Percentiles rank a stretch among this genome's conserved stretches.
phyloP scores from a whole-genome alignment of 2,329 filamentous ascomycete species.

The Neopestalotiopsis clavispora region DNA sequence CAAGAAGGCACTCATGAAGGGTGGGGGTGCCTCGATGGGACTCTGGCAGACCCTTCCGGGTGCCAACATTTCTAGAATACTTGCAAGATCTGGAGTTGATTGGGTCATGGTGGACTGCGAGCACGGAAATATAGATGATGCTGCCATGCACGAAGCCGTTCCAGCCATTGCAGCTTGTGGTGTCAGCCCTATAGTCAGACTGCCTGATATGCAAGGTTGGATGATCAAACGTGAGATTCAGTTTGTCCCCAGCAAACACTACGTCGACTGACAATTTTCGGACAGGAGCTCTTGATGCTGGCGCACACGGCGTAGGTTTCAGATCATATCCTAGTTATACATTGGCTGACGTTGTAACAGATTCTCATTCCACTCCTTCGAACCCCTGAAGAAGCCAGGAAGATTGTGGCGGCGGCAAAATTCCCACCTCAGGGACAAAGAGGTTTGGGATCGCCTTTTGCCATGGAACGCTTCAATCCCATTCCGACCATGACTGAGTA shows the following conservation, averaged over 20 bases:
- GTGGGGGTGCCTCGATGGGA: constrained; percentile 55
- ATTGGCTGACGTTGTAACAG: constrained; percentile 31
- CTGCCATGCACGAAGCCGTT: constrained; percentile 62
- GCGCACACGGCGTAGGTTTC: constrained; percentile 57
- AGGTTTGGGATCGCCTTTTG: constrained; percentile 61
- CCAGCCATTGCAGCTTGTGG: constrained; percentile 60
- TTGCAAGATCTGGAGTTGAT: constrained; percentile 67
- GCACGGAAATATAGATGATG: constrained; percentile 61
- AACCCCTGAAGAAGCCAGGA: constrained; percentile 56
- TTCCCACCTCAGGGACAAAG: constrained; percentile 60
- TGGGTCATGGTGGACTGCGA: constrained; percentile 69
- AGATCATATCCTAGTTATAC: not conserved
- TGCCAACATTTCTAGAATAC: constrained; percentile 60
- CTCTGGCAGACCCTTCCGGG: constrained; percentile 70
- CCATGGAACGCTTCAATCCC: constrained; percentile 53
- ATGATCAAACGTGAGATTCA: constrained; percentile 58
- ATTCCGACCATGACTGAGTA: constrained; percentile 58
- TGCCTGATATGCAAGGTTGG: constrained; percentile 61
- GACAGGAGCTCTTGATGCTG: constrained; percentile 60
- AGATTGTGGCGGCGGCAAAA: constrained; percentile 56
- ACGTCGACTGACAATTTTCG: constrained; percentile 24
- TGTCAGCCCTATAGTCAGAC: constrained; percentile 59
- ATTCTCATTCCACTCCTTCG: constrained; percentile 59
- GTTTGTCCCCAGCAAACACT: not conserved
- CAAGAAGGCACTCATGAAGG: constrained; percentile 53